These are phyloP conservation scores for Atkinsonella texensis DNA, from an alignment of 2,329 filamentous ascomycete species.

Conservation along the genomic window DNA sequence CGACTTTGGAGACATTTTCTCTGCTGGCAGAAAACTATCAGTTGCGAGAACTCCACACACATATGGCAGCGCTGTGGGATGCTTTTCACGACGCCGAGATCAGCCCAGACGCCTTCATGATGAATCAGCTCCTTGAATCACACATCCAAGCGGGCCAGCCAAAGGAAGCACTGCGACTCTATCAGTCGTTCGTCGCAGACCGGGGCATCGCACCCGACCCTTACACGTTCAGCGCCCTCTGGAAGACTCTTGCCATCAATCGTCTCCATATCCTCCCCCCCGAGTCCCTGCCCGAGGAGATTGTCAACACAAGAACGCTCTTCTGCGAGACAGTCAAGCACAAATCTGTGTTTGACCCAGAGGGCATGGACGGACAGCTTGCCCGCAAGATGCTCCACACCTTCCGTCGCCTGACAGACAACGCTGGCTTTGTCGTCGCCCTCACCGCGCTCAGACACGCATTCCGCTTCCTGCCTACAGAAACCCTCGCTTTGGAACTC, in stretches of 20 bases:
- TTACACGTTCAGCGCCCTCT: slow-evolving; percentile 57
- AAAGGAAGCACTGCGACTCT: slow-evolving; percentile 42
- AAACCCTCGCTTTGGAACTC: slow-evolving; percentile 35
- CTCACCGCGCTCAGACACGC: slow-evolving; percentile 29
- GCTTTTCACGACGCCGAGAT: slow-evolving; percentile 53
- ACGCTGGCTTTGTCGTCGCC: slow-evolving; percentile 33
- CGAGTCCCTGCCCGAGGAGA: slow-evolving; percentile 18
- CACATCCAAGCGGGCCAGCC: slow-evolving; percentile 48
- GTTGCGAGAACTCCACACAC: slow-evolving; percentile 43
- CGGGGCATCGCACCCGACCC: slow-evolving; percentile 46
- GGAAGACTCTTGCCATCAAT: slow-evolving; percentile 45
- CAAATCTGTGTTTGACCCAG: slow-evolving; percentile 29
- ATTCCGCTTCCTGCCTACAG: slow-evolving; percentile 32
- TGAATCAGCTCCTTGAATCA: slow-evolving; percentile 66
- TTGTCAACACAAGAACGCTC: slow-evolving; percentile 25
- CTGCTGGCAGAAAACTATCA: slow-evolving; percentile 63
- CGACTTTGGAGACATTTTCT: slow-evolving; percentile 67
- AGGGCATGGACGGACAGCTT: slow-evolving; percentile 33
- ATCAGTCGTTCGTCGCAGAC: slow-evolving; percentile 37
- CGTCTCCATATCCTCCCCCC: slow-evolving; percentile 26
- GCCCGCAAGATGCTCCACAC: slow-evolving; percentile 38
- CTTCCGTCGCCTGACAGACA: slow-evolving; percentile 34
- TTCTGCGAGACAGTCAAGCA: slow-evolving; percentile 40
- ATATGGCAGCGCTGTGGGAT: slow-evolving; percentile 48
- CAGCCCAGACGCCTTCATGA: slow-evolving; percentile 57